Conservation (phyloP, 176 grass and related monocot species). For the Eragrostis nindensis region DNA sequence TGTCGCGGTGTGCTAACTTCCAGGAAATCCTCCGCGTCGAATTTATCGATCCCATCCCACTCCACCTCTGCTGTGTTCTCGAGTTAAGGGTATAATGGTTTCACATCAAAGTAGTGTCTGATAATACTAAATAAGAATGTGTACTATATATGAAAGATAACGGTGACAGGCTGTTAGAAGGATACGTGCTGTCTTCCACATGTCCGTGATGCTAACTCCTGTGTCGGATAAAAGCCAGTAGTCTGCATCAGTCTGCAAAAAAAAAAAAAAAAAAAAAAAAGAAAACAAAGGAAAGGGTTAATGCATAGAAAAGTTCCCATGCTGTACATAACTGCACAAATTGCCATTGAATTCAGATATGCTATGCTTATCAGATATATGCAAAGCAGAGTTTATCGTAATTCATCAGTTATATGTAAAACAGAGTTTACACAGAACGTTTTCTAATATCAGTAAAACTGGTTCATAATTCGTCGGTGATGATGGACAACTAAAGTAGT, state of each 20-base stretch:
- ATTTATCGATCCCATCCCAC: slow-evolving; percentile 54
- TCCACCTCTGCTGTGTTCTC: slow-evolving; percentile 49
- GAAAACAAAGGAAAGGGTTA: slow-evolving; percentile 11
- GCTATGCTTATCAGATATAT: slow-evolving; percentile 29
- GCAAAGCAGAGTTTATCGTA: neutral
- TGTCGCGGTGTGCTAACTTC: slow-evolving; percentile 51
- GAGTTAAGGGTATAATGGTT: slow-evolving; percentile 40
- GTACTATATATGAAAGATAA: neutral
- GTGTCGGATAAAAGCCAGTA: slow-evolving; percentile 89
- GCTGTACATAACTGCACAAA: neutral
- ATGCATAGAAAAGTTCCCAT: slow-evolving; percentile 7
- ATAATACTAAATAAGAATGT: neutral
- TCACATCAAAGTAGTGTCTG: no score
- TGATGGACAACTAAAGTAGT: neutral
- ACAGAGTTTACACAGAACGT: neutral
- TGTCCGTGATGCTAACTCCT: slow-evolving; percentile 85
- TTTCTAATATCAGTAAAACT: neutral
- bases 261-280: no score
- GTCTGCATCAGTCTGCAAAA: slow-evolving; percentile 71
- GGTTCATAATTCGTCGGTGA: neutral
- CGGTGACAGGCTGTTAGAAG: no score
- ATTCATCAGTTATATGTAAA: slow-evolving; percentile 14
- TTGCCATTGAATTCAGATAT: neutral
- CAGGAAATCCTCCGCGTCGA: slow-evolving; percentile 58
- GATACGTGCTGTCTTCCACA: slow-evolving; percentile 95